Conservation (phyloP, 1,139 yeast species). For the Taphrina populina region DNA sequence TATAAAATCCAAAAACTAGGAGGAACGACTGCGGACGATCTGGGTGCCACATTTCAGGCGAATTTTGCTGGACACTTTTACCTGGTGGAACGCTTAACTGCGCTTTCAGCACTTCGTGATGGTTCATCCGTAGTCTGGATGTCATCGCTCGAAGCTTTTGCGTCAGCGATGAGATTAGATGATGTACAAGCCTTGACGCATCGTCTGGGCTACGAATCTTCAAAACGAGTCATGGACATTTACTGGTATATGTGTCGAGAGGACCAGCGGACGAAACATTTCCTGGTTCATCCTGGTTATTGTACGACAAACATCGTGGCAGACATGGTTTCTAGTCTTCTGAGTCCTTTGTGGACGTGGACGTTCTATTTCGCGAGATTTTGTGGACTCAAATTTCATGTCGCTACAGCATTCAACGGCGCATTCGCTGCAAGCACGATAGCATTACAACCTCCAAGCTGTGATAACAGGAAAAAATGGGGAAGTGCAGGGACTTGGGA, state of each 20-base stretch:
- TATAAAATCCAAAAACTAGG: constrained; percentile 81
- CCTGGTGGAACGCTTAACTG: constrained; percentile 44
- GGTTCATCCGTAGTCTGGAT: constrained; percentile 23
- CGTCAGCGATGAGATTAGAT: constrained; percentile 48
- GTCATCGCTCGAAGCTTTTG: constrained; percentile 31
- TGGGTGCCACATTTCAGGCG: constrained; percentile 90
- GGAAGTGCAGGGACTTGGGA: constrained; percentile 45
- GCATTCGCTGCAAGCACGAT: constrained; percentile 79
- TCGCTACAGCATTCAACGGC: constrained; percentile 81
- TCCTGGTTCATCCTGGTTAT: constrained; percentile 90
- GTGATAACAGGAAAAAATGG: constrained; percentile 26
- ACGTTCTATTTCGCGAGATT: constrained; percentile 75
- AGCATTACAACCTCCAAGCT: constrained; percentile 45
- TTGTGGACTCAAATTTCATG: constrained; percentile 83
- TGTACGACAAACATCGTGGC: constrained; percentile 80
- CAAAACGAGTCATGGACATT: constrained; percentile 82
- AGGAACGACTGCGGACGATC: constrained; percentile 59
- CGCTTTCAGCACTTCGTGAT: constrained; percentile 1
- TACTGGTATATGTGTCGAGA: constrained; percentile 58
- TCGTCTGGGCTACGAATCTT: constrained; percentile 80
- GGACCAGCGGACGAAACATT: constrained; percentile 60
- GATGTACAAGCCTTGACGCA: constrained; percentile 71
- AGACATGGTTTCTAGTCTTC: constrained; percentile 71
- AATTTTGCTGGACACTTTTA: constrained; percentile 94
- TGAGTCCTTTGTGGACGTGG: constrained; percentile 76